Evolutionary conservation across 352 stramenopile genomes (phyloP).

Genomic region (Globisporangium paddicum): DNA sequence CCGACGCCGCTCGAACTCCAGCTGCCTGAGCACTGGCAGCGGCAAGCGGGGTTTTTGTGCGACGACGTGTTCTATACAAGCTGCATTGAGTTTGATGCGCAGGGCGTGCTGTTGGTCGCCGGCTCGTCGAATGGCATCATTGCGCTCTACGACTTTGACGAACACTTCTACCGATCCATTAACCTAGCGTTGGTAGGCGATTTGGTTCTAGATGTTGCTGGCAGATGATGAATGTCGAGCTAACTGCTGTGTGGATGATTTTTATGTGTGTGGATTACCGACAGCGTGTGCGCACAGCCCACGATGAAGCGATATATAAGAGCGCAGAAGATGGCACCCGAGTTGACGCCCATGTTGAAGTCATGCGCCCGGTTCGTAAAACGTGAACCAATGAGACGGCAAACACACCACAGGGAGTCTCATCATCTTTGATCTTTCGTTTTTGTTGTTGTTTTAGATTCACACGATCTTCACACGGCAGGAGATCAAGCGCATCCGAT

Average conservation of each 20-base stretch:
- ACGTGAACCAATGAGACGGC: too few relatives aligned
- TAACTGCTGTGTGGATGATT: neutral
- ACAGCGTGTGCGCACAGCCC: neutral
- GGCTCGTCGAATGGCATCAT: conserved; percentile 66
- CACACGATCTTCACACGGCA: conserved; percentile 68
- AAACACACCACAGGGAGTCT: neutral
- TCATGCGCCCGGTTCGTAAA: conserved; percentile 41
- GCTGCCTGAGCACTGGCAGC: conserved; percentile 39
- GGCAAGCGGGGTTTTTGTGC: conserved; percentile 22
- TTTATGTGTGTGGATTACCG: neutral
- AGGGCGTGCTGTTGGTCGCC: conserved; percentile 58
- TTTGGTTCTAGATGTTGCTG: neutral
- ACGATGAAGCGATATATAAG: neutral
- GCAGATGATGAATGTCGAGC: neutral
- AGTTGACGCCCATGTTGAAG: conserved; percentile 2
- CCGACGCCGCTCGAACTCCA: conserved; percentile 35
- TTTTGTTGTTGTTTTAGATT: conserved; percentile 27
- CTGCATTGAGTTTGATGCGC: conserved; percentile 63
- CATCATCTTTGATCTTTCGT: neutral
- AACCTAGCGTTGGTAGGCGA: conserved; percentile 38
- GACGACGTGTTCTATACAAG: conserved; percentile 44
- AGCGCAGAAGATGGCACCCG: neutral
- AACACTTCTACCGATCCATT: conserved; percentile 56
- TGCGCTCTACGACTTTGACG: conserved; percentile 78
- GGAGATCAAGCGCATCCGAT: conserved; percentile 70